A percentile compares a stretch with the other conserved stretches of the same genome.
These are phyloP conservation scores for Papiliotrema nemorosa DNA, from an alignment of 1,284 basidiomycete species.

Conservation along the genomic window DNA sequence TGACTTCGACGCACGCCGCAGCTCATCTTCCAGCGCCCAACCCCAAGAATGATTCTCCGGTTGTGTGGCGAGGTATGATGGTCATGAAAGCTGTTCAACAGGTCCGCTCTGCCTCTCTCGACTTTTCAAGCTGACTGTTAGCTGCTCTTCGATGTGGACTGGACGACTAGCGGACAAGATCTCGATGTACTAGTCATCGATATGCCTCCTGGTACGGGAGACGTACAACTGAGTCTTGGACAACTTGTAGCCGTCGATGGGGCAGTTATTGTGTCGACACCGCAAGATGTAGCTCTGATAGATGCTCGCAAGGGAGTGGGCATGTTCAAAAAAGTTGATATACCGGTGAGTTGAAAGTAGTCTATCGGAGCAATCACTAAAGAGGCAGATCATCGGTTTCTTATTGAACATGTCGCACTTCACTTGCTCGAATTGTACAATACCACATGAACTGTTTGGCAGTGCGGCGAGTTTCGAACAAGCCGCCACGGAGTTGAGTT, in stretches of 20 bases:
- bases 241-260: constrained; percentile 86
- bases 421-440: constrained; percentile 68
- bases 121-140: constrained; percentile 43
- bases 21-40: constrained; percentile 33
- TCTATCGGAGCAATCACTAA: background rate
- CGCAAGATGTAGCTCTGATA: constrained; percentile 88
- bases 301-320: constrained; percentile 90
- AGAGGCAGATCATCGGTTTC: constrained; percentile 72
- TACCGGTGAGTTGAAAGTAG: constrained; percentile 62
- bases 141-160: constrained; percentile 94
- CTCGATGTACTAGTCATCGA: constrained; percentile 89
- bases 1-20: background rate
- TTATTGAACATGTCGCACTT: constrained; percentile 90
- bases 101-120: constrained; percentile 10
- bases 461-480: constrained; percentile 62
- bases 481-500: constrained; percentile 60
- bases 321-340: constrained; percentile 86
- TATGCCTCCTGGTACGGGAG: constrained; percentile 96
- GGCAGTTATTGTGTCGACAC: constrained; percentile 88
- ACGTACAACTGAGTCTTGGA: constrained; percentile 87
- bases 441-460: constrained; percentile 76
- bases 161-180: constrained; percentile 54
- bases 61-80: constrained; percentile 98
- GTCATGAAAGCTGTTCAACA: constrained; percentile 95
- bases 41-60: constrained; percentile 63